These are phyloP conservation scores for Tricholoma flavovirens DNA, from an alignment of 768 basidiomycete species.

Conservation along the genomic window DNA sequence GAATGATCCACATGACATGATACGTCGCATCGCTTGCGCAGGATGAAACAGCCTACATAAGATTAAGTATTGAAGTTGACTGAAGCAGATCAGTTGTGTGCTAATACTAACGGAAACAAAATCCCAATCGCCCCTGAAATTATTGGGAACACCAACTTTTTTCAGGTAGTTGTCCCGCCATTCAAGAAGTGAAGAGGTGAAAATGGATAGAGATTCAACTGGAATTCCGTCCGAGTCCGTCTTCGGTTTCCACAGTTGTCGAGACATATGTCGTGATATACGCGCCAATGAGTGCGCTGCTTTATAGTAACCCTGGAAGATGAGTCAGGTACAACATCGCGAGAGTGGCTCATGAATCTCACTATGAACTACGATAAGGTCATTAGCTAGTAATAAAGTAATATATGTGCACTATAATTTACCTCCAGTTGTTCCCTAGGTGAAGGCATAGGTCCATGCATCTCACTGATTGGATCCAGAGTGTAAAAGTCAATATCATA, in stretches of 20 bases:
- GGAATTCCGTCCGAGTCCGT: constrained; percentile 77
- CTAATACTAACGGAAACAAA: constrained; percentile 56
- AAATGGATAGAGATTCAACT: constrained; percentile 50
- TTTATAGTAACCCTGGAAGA: constrained; percentile 68
- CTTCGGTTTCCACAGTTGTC: constrained; percentile 73
- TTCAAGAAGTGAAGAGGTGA: constrained; percentile 51
- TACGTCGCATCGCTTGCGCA: constrained; percentile 86
- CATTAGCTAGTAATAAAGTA: constrained; percentile 11
- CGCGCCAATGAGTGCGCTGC: constrained; percentile 82
- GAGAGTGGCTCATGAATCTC: constrained; percentile 22
- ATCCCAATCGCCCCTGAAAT: constrained; percentile 85
- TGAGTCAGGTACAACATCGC: constrained; percentile 9
- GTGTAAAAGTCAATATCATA: constrained; percentile 89
- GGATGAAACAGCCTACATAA: constrained; percentile 40
- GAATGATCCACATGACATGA: constrained; percentile 86
- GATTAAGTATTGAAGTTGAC: constrained; percentile 3
- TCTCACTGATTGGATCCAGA: constrained; percentile 52
- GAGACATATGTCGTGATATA: constrained; percentile 76
- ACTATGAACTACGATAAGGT: constrained; percentile 55
- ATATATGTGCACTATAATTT: constrained; percentile 15
- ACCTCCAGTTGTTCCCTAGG: constrained; percentile 81
- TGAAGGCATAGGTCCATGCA: constrained; percentile 43
- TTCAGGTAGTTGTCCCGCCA: constrained; percentile 78
- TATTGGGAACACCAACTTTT: constrained; percentile 79
- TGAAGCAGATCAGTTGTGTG: constrained; percentile 3